Evolutionary conservation across 148 eudicot species (phyloP).

Genomic region (Heliamphora exappendiculata): DNA sequence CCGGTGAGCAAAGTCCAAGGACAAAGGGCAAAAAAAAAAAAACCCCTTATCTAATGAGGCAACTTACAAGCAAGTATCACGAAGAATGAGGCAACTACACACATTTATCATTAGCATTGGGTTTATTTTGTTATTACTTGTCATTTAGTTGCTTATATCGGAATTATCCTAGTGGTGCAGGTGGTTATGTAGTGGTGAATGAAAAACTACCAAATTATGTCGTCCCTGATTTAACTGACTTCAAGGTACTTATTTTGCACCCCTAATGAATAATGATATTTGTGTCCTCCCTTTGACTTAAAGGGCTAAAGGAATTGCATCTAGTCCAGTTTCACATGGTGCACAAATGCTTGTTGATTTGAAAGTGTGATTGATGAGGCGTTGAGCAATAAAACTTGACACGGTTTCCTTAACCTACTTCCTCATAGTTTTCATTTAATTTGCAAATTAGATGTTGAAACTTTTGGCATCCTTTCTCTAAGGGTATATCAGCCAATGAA

Average conservation of each 20-base stretch:
- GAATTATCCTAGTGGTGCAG: conserved; percentile 4
- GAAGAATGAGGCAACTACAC: no score
- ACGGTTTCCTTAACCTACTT: not conserved
- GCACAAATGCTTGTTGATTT: not conserved
- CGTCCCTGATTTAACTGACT: conserved; percentile 21
- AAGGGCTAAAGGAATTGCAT: not conserved
- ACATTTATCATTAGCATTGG: no score
- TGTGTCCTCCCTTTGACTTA: not conserved
- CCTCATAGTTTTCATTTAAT: not conserved
- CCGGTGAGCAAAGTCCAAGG: no score
- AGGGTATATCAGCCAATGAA: no score
- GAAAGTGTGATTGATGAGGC: not conserved
- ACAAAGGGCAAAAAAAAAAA: no score
- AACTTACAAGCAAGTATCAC: no score
- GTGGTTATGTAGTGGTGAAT: conserved; percentile 22
- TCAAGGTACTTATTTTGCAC: conserved; percentile 17
- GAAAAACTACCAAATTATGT: conserved; percentile 23
- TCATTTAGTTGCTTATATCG: not conserved
- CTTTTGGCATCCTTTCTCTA: not conserved
- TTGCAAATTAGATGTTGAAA: not conserved
- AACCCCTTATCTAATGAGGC: no score
- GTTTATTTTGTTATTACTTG: not conserved
- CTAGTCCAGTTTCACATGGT: not conserved
- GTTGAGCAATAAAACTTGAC: not conserved
- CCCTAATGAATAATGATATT: not conserved